Conservation (phyloP, 768 basidiomycete species). For the Amanita rubescens region DNA sequence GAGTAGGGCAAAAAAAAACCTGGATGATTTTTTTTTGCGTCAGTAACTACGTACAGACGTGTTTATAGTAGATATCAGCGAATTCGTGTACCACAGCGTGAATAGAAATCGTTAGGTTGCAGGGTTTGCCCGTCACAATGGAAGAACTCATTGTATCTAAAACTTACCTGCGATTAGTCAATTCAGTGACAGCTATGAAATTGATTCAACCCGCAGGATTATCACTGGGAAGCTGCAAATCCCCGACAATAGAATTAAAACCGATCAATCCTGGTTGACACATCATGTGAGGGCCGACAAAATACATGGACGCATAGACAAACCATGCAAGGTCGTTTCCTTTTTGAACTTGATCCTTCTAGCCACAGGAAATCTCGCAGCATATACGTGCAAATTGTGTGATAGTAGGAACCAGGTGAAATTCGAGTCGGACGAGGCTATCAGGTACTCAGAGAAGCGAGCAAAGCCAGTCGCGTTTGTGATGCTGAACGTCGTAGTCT, state of each 20-base stretch:
- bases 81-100: too few species aligned
- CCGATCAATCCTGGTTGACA: slow-evolving; percentile 45
- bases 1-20: too few species aligned
- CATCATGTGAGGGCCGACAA: background rate
- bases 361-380: slow-evolving; percentile 58
- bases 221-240: slow-evolving; percentile 61
- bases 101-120: too few species aligned
- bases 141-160: background rate
- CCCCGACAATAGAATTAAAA: slow-evolving; percentile 50
- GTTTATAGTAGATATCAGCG: too few species aligned
- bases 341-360: slow-evolving; percentile 63
- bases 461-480: slow-evolving; percentile 50
- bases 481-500: slow-evolving; percentile 52
- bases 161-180: slow-evolving; percentile 50
- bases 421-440: slow-evolving; percentile 52
- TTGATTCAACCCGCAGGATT: slow-evolving; percentile 61
- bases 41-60: too few species aligned
- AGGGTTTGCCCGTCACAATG: too few species aligned
- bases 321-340: slow-evolving; percentile 47
- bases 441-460: slow-evolving; percentile 53
- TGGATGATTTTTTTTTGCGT: too few species aligned
- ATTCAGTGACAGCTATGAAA: slow-evolving; percentile 47
- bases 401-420: slow-evolving; percentile 65
- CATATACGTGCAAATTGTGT: slow-evolving; percentile 50
- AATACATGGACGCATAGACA: background rate